phyloP scores from a whole-genome alignment of 1,284 basidiomycete genomes.

The Pholiota adiposa region DNA sequence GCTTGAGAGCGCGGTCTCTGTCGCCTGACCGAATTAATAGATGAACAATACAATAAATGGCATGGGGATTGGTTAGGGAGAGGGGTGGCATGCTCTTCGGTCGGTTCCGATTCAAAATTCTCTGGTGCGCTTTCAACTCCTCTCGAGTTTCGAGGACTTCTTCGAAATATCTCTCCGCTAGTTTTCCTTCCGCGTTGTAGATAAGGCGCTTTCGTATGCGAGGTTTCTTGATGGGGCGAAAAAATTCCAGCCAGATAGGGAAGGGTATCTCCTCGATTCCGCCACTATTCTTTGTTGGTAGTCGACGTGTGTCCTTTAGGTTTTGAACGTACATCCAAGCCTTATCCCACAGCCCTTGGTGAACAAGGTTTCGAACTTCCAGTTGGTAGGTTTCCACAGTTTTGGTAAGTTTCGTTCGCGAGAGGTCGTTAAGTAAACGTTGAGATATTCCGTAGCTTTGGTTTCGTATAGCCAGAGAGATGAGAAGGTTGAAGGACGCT shows the following conservation, averaged over 20 bases:
- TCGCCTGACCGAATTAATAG: slow-evolving; percentile 40
- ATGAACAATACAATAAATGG: slow-evolving; percentile 40
- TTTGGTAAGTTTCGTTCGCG: slow-evolving; percentile 35
- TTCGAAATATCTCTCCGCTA: slow-evolving; percentile 1
- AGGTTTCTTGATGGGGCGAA: slow-evolving; percentile 38
- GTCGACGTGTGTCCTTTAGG: slow-evolving; percentile 12
- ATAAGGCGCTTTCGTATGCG: slow-evolving; percentile 7
- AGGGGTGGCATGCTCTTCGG: slow-evolving; percentile 21
- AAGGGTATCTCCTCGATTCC: slow-evolving; percentile 35
- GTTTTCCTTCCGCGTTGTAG: slow-evolving; percentile 12
- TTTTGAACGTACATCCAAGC: slow-evolving; percentile 48
- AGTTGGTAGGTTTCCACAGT: slow-evolving; percentile 53
- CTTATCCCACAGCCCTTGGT: slow-evolving; percentile 49
- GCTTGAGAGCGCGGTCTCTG: slow-evolving; percentile 38
- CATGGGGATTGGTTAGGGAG: slow-evolving; percentile 35
- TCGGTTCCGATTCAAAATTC: slow-evolving; percentile 14
- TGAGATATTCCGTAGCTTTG: slow-evolving; percentile 43
- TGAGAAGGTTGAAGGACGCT: slow-evolving; percentile 57
- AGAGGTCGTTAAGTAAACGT: slow-evolving; percentile 48
- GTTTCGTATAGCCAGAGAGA: slow-evolving; percentile 49
- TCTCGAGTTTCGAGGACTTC: background rate
- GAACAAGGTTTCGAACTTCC: slow-evolving; percentile 51
- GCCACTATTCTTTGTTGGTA: slow-evolving; percentile 15
- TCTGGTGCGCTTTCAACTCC: slow-evolving; percentile 13
- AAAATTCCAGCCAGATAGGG: slow-evolving; percentile 58